phyloP scores from a whole-genome alignment of 257 asterid species.

The Fraxinus quadrangulata region DNA sequence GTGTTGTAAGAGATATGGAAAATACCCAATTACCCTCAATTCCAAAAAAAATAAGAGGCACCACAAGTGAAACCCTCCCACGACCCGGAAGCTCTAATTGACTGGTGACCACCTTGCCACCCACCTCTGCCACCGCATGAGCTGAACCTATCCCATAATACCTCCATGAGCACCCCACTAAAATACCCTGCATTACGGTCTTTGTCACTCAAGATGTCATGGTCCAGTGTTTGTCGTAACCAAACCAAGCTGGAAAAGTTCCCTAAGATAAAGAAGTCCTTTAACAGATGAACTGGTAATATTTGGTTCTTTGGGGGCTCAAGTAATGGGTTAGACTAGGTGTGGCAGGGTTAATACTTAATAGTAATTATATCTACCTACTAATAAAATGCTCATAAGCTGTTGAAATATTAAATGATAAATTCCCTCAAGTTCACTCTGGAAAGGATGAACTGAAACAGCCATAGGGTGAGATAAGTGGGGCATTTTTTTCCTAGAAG shows the following conservation, averaged over 20 bases:
- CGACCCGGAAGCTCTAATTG: background rate
- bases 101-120: background rate
- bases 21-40: background rate
- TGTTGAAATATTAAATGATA: background rate
- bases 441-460: background rate
- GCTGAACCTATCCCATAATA: background rate
- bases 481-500: background rate
- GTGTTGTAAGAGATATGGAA: background rate
- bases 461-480: background rate
- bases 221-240: background rate
- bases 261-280: background rate
- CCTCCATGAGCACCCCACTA: background rate
- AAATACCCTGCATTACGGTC: too few relatives aligned
- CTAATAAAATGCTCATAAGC: background rate
- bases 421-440: background rate
- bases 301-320: background rate
- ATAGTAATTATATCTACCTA: background rate
- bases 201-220: background rate
- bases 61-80: background rate
- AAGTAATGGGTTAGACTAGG: background rate
- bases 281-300: background rate
- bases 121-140: background rate
- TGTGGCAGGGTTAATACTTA: background rate
- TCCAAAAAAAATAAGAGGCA: background rate
- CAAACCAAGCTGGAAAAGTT: background rate